Evolutionary conservation across 805 yeast genomes (phyloP), one percentile per base, ranked within the genome.

Genomic region (Candida taoyuanica): DNA sequence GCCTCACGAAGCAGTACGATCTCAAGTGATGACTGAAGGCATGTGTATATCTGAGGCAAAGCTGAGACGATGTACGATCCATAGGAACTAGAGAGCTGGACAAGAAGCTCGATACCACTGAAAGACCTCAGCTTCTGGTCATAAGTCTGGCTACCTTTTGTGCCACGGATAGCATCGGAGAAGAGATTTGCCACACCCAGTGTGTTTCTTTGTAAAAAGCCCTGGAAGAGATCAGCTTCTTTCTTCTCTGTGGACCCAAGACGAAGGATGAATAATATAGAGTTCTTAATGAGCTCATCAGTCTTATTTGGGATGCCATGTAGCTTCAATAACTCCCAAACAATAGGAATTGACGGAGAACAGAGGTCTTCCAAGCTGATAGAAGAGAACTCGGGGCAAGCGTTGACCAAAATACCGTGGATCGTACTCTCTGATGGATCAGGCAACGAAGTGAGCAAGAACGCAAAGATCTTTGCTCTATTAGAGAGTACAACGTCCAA

Each of bases 11-110:
- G 68, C 17, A 76, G 77, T 0, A 70, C 62, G 15, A 71, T 73
- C 28, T 81, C 88, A 17, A 89, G 60, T 0, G 91, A 81, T 1
- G 88, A 78, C 54, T 87, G 96, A 11, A 91, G 63, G 50, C 95
- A 84, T 2, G 95, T 83, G 42, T 86, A 81, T 5, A 91, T 75
- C 55, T 89, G 98, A 0, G 96, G 94, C 25, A 84, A 60, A 0
- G 86, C 85, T 2, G 84, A 74, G 5, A 76, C 72, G 21, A 84
- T 73, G 13, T 78, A 67, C 18, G 69, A 64, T 5, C 72, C 71
- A 23, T 19, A 34, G 5, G 34, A 13, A 13, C 23, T 28, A 2
- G 77, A 63, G 2, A 77, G 60, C 30, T 70, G 67, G 6, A 85
- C 75, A 17, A 91, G 60, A 40, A 81, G 75, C 27, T 80, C 75